Base-by-base conservation (phyloP, 2,329 filamentous ascomycete species). In the Aspergillus neotritici region DNA sequence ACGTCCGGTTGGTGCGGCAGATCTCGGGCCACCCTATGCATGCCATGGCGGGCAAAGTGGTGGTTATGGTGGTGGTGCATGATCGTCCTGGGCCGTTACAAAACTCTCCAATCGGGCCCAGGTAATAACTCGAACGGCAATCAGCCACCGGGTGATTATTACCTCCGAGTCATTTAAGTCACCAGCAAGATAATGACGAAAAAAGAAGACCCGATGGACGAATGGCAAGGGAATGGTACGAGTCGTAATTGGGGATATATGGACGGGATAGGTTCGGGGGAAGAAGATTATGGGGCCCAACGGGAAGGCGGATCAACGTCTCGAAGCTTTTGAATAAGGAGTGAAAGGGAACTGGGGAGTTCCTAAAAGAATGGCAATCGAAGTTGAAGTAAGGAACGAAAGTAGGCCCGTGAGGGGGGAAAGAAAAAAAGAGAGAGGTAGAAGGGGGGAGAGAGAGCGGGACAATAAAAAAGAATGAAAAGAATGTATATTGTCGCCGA, bases 351-450 rank as follows among this genome's bases (percentile, higher is more conserved):
- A 53, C 46, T 41, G 35, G 17, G 14, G 37, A 30, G 51, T 46
- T 50, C 46, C 43, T 38, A 36, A 57, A 57, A 43, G 54, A 62
- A 49, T 47, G 59, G 52, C 49, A 52, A 56, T 52, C 50, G 54
- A 45, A 49, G 50, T 52, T 53, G 49, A 54, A 32, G 29, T 34
- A 40, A 42, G 47, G 44, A 35, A 50, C 47, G 46, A 50, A 55
- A 49, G 48, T 41, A 40, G 47, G 31, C 25, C 30, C 36, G 36
- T 14, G 16, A 30, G 25, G 36, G 21, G 21, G 21, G 21, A 6
- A 39, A 45, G 37, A 17, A 40, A 33, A 43, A 48, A n/a, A 31
- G 29, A 11, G 34, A 8, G 40, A 41, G 12, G 13, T 25, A 12
- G 16, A 16, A 8, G 11, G 21, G 15, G 34, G 25, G 34, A 8